Percentiles rank a stretch among this genome's conserved stretches.
Evolutionary conservation across 345 rosid species (phyloP).

Genomic region (Hypericum androsaemum): DNA sequence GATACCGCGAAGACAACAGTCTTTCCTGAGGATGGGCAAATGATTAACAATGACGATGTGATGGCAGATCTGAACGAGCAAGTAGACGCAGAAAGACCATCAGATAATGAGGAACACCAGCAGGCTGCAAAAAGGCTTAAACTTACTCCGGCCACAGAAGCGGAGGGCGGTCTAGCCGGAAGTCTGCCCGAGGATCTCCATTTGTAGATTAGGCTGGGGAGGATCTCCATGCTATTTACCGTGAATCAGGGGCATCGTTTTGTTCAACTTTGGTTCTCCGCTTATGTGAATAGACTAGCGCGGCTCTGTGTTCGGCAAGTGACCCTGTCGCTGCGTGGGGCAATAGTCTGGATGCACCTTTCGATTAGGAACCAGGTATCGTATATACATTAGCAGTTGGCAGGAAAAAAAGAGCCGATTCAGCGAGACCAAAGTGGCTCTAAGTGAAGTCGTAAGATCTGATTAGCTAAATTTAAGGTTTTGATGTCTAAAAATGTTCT

Average conservation of each 20-base stretch:
- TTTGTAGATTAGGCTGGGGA: slow-evolving; percentile 11
- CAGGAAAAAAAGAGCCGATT: too few relatives aligned
- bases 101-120: not conserved
- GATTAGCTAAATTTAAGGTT: too few relatives aligned
- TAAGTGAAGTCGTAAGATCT: too few relatives aligned
- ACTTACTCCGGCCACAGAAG: slow-evolving; percentile 26
- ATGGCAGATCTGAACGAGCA: slow-evolving; percentile 27
- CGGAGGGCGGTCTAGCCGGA: slow-evolving; percentile 12
- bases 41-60: not conserved
- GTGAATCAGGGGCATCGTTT: not conserved
- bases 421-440: too few relatives aligned
- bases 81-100: slow-evolving; percentile 46
- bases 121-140: slow-evolving; percentile 52
- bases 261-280: not conserved
- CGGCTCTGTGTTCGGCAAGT: too few relatives aligned
- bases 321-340: too few relatives aligned
- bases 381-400: too few relatives aligned
- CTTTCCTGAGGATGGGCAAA: slow-evolving; percentile 5
- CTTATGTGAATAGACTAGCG: slow-evolving; percentile 18
- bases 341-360: too few relatives aligned
- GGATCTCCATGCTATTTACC: not conserved
- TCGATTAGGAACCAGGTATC: too few relatives aligned
- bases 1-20: not conserved
- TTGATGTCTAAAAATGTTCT: too few relatives aligned
- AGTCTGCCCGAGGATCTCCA: slow-evolving; percentile 23